A percentile compares a stretch with the other conserved stretches of the same genome.
phyloP scores from a whole-genome alignment of 148 eudicot species.

The Silene latifolia region DNA sequence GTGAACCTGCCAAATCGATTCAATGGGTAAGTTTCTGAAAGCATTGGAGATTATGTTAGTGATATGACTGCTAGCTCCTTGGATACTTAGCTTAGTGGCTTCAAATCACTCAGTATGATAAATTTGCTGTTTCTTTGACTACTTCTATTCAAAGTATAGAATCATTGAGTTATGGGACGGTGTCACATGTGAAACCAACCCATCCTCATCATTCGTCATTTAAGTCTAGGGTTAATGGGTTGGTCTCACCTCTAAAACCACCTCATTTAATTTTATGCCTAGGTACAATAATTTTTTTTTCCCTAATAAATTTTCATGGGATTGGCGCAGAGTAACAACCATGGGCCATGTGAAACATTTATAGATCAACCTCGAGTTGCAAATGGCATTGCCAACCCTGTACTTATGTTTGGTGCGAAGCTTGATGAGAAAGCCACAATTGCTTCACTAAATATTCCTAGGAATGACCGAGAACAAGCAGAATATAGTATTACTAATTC shows the following conservation, averaged over 20 bases:
- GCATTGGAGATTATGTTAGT: background rate
- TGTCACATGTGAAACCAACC: background rate
- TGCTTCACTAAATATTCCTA: constrained; percentile 33
- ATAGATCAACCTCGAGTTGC: constrained; percentile 44
- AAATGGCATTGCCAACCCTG: constrained; percentile 38
- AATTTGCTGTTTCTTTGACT: background rate
- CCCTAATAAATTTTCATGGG: background rate
- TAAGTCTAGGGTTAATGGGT: background rate
- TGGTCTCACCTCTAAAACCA: background rate
- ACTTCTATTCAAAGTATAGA: background rate
- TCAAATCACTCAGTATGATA: background rate
- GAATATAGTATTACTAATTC: constrained; percentile 39
- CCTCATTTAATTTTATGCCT: background rate
- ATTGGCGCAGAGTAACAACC: constrained; percentile 45
- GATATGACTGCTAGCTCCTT: background rate
- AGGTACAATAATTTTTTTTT: background rate
- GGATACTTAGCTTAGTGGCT: background rate
- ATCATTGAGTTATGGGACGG: background rate
- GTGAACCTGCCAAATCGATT: constrained; percentile 52
- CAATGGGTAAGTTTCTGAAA: constrained; percentile 50
- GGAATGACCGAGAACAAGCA: constrained; percentile 34
- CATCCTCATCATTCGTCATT: no score
- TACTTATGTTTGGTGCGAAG: constrained; percentile 44
- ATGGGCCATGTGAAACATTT: constrained; percentile 41
- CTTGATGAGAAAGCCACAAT: constrained; percentile 40